A percentile compares a stretch with the other conserved stretches of the same genome.
These are phyloP conservation scores for Boletus reticulatus DNA, from an alignment of 768 basidiomycete species.

Conservation along the genomic window DNA sequence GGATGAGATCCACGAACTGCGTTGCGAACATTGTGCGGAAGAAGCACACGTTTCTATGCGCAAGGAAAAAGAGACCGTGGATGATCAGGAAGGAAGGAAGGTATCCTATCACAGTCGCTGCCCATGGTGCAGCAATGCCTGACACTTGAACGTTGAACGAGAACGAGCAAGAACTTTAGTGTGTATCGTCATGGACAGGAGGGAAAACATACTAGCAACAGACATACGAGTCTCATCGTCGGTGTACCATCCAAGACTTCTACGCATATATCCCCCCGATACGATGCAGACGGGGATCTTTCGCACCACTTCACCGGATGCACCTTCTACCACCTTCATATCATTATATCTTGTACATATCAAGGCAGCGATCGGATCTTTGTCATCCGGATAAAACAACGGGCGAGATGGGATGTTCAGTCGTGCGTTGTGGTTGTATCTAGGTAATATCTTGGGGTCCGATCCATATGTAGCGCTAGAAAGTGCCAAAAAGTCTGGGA, in stretches of 20 bases:
- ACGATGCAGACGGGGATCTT: not conserved
- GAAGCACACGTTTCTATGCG: not conserved
- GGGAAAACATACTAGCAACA: not conserved
- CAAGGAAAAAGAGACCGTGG: conserved; percentile 20
- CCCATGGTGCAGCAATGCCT: conserved; percentile 12
- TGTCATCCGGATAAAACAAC: not conserved
- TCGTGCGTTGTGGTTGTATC: conserved; percentile 4
- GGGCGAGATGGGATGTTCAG: not conserved
- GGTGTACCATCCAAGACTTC: conserved; percentile 4
- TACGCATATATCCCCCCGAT: conserved; percentile 1
- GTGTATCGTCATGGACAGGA: not conserved
- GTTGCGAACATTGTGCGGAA: not conserved
- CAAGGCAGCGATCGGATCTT: not conserved
- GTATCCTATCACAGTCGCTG: conserved; percentile 10
- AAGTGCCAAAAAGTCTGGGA: conserved; percentile 8
- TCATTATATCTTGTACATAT: not conserved
- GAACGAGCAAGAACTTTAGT: not conserved
- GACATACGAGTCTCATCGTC: conserved; percentile 12
- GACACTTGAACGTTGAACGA: too few relatives aligned
- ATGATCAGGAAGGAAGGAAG: conserved; percentile 19
- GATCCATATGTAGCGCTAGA: conserved; percentile 16
- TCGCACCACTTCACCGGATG: not conserved
- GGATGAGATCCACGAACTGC: conserved; percentile 12
- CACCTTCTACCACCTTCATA: conserved; percentile 5
- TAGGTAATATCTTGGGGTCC: conserved; percentile 4